A percentile compares a stretch with the other conserved stretches of the same genome.
These are phyloP conservation scores for Acorus calamus DNA, from an alignment of 106 monocot species.

Conservation along the genomic window DNA sequence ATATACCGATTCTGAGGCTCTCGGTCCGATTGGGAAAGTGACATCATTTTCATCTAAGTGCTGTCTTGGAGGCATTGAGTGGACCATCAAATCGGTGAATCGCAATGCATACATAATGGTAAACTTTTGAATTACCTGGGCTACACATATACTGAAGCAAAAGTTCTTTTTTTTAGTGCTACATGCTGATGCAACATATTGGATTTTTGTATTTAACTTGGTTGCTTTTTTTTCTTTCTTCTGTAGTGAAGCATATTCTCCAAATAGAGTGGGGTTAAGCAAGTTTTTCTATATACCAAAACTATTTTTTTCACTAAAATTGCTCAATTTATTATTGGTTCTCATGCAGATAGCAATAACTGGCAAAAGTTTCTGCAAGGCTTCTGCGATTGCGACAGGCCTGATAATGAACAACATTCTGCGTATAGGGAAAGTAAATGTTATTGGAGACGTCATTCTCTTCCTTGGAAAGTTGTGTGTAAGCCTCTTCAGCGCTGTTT, in stretches of 20 bases:
- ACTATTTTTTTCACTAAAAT: too few species aligned
- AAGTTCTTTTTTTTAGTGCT: not conserved
- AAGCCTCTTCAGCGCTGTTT: slow-evolving; percentile 80
- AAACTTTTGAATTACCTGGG: slow-evolving; percentile 6
- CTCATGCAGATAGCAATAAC: slow-evolving; percentile 86
- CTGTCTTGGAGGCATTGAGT: slow-evolving; percentile 70
- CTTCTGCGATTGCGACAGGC: slow-evolving; percentile 80
- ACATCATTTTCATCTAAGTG: slow-evolving; percentile 54
- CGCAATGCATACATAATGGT: slow-evolving; percentile 89
- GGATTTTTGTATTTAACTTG: not conserved
- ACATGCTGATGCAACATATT: not conserved
- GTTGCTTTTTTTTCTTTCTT: not conserved
- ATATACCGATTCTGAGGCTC: slow-evolving; percentile 16
- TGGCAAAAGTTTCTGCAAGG: slow-evolving; percentile 89
- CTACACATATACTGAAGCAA: not conserved
- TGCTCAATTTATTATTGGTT: too few species aligned
- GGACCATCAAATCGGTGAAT: slow-evolving; percentile 62
- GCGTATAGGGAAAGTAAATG: slow-evolving; percentile 97
- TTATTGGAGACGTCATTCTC: slow-evolving; percentile 95
- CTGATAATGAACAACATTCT: slow-evolving; percentile 97
- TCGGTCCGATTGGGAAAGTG: slow-evolving; percentile 40
- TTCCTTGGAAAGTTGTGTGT: slow-evolving; percentile 93
- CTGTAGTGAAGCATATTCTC: too few species aligned
- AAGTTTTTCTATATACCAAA: too few species aligned
- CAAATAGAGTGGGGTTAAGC: too few species aligned